phyloP scores from a whole-genome alignment of 331 rosid genomes.

The Quercus phellos region DNA sequence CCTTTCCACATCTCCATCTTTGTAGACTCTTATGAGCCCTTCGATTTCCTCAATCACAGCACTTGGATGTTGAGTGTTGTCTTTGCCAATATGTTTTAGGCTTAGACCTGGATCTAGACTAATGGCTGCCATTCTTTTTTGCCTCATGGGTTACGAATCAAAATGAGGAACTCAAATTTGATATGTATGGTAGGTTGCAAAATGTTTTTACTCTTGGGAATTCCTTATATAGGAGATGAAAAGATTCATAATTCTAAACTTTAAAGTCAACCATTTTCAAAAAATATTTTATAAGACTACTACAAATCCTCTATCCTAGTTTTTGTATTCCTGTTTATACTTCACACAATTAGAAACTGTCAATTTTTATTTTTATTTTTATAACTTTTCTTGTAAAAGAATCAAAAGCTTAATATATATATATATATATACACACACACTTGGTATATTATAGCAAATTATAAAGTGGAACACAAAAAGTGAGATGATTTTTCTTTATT shows the following conservation, averaged over 20 bases:
- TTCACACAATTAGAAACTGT: too few relatives aligned
- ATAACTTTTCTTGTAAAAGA: too few relatives aligned
- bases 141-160: not conserved
- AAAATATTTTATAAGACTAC: too few relatives aligned
- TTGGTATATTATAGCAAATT: too few relatives aligned
- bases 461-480: too few relatives aligned
- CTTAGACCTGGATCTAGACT: slow-evolving; percentile 33
- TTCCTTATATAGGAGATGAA: slow-evolving; percentile 17
- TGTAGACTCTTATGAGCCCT: slow-evolving; percentile 67
- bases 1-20: slow-evolving; percentile 66
- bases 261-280: too few relatives aligned
- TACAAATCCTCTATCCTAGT: too few relatives aligned
- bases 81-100: slow-evolving; percentile 26
- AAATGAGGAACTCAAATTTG: slow-evolving; percentile 2
- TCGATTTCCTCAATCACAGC: slow-evolving; percentile 57
- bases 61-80: slow-evolving; percentile 26
- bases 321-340: too few relatives aligned
- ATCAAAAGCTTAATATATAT: too few relatives aligned
- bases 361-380: too few relatives aligned
- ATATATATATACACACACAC: too few relatives aligned
- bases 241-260: not conserved
- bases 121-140: slow-evolving; percentile 47
- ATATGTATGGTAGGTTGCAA: not conserved
- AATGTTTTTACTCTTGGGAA: not conserved
- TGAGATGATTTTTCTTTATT: too few relatives aligned